Evolutionary conservation across 805 yeast species (phyloP), one percentile per base, ranked within the genome.

Genomic region (Kluyveromyces wickerhamii): DNA sequence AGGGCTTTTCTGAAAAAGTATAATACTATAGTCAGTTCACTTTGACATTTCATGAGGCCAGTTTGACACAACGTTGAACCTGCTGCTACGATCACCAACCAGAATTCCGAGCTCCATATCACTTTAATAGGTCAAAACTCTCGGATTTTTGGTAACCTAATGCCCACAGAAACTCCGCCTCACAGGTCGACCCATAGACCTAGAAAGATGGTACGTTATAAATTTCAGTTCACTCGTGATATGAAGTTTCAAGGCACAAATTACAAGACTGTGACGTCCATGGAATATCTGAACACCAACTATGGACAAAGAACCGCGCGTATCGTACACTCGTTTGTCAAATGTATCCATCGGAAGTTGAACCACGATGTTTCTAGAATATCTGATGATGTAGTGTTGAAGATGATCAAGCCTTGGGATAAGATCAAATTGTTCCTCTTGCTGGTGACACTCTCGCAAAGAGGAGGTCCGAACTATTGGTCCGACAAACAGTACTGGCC

Each of bases 381-480:
- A 15, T 38, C 35, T 21, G 57, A 54, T 16, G 35, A 39, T 4
- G 49, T 44, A 19, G 41, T 47, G 7, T 45, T 44, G 3, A 36
- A 41, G 9, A 35, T 53, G 23, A 14, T 30, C 11, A 45, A 35
- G 21, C 55, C 58, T 2, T 50, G 54, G 59, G 45, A 47, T 9
- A 59, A 52, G 37, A 40, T 51, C 8, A 58, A 51, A 36, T 42
- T 50, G 12, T 58, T 53, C 31, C 40, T 51, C n/a, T 39, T 53
- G 30, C 39, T 54, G 27, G 60, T 50, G 7, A 52, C 55, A 1
- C 42, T 51, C 16, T 52, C 54, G 10, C 59, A 54, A 36, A 45
- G 54, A 39, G 61, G 62, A 31, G 62, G 62, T 0, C 59, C 62
- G 5, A 61, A 57, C 27, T 57, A 57, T 31, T 56, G 61, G 60